Percentiles rank a stretch among this genome's conserved stretches.
Evolutionary conservation across 192 early-diverging fungal species (phyloP).

Genomic region (Mortierella claussenii): DNA sequence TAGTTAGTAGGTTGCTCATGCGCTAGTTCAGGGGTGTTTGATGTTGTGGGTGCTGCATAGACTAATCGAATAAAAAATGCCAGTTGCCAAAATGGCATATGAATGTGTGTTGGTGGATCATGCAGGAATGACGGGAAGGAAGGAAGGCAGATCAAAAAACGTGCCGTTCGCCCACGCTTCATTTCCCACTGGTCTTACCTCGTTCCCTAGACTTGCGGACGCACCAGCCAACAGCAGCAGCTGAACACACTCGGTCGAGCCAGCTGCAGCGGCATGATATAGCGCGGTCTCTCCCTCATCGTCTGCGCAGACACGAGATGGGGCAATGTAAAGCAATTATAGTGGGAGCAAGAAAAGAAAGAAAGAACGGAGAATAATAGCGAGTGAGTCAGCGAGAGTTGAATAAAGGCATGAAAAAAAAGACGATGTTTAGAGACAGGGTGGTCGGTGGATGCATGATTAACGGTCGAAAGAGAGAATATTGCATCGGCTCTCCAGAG

Average conservation of each 20-base stretch:
- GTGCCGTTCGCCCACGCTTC: neutral
- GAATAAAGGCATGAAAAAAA: neutral
- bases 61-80: too few relatives aligned
- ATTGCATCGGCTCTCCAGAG: too few relatives aligned
- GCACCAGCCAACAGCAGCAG: slow-evolving; percentile 50
- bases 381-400: neutral
- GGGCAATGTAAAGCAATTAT: too few relatives aligned
- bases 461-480: too few relatives aligned
- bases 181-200: slow-evolving; percentile 30
- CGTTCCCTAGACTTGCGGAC: slow-evolving; percentile 41
- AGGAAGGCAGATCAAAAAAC: neutral
- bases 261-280: slow-evolving; percentile 53
- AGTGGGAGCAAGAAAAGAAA: slow-evolving; percentile 3
- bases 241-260: slow-evolving; percentile 48
- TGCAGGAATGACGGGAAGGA: neutral
- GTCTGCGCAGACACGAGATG: slow-evolving; percentile 31
- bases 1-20: neutral
- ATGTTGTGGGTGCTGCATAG: too few relatives aligned
- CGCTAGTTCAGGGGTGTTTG: too few relatives aligned
- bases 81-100: too few relatives aligned
- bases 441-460: too few relatives aligned
- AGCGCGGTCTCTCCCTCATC: slow-evolving; percentile 57
- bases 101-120: too few relatives aligned
- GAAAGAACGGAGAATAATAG: neutral
- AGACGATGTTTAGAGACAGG: too few relatives aligned